Conservation (phyloP, 257 asterid genomes). For the Solanum tarijense region DNA sequence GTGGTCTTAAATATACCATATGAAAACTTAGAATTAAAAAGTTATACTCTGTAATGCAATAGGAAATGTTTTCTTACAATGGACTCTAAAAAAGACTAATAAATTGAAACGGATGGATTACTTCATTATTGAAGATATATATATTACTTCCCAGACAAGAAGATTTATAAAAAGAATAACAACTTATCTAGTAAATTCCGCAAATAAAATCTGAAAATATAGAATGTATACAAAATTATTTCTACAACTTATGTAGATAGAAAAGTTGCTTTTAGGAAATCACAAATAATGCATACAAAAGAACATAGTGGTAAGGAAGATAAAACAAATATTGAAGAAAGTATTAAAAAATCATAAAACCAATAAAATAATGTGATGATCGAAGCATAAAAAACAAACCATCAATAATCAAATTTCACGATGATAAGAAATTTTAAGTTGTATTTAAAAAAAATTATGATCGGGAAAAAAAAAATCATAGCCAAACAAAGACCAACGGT, state of each 20-base stretch:
- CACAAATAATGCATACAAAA: neutral
- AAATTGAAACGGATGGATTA: neutral
- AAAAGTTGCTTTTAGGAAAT: neutral
- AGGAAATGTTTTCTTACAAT: neutral
- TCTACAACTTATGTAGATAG: neutral
- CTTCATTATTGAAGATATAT: neutral
- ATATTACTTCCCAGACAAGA: neutral
- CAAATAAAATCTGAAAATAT: fast-evolving
- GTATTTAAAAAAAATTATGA: neutral
- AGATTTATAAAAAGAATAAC: neutral
- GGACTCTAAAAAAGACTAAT: neutral
- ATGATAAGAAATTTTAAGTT: neutral
- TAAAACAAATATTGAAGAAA: neutral
- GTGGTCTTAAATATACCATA: neutral
- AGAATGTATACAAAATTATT: neutral
- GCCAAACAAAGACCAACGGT: neutral
- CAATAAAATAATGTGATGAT: neutral
- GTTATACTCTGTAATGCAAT: neutral
- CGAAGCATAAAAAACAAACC: fast-evolving
- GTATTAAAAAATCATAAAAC: neutral
- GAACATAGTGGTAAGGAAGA: neutral
- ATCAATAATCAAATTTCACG: too few species aligned
- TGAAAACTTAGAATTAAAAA: neutral
- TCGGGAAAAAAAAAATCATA: too few species aligned
- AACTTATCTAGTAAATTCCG: neutral